These are phyloP conservation scores for Crucihimalaya himalaica DNA, from an alignment of 345 rosid genomes.

Conservation along the genomic window DNA sequence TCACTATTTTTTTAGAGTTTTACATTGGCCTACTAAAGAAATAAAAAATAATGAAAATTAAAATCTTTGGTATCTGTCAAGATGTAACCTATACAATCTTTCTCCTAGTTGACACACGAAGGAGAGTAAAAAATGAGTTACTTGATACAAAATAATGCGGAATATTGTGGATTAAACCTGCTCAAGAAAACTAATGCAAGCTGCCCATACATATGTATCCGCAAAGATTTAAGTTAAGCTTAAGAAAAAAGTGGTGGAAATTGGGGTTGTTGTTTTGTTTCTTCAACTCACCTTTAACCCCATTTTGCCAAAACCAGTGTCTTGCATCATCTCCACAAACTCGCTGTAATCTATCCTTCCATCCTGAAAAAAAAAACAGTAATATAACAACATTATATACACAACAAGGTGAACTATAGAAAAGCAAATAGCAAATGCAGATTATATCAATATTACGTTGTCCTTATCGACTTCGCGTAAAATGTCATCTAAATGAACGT, in stretches of 20 bases:
- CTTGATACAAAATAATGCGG: slow-evolving; percentile 4
- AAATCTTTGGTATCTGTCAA: background rate
- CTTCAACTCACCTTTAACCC: slow-evolving; percentile 34
- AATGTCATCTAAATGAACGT: slow-evolving; percentile 64
- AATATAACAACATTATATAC: background rate
- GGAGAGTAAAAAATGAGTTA: slow-evolving; percentile 17
- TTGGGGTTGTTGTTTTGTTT: background rate
- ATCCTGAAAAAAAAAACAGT: slow-evolving; percentile 49
- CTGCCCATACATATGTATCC: background rate
- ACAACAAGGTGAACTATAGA: background rate
- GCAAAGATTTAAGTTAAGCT: background rate
- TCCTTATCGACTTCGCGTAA: slow-evolving; percentile 82
- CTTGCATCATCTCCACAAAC: slow-evolving; percentile 92
- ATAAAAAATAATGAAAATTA: background rate
- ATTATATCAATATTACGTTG: slow-evolving; percentile 46
- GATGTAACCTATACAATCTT: background rate
- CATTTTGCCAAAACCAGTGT: slow-evolving; percentile 49
- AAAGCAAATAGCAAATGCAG: background rate
- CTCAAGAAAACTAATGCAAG: slow-evolving; percentile 34
- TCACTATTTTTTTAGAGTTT: background rate
- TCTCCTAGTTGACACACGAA: slow-evolving; percentile 22
- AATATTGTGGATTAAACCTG: slow-evolving; percentile 23
- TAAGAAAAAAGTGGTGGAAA: background rate
- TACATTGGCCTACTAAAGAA: slow-evolving; percentile 24
- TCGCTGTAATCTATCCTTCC: slow-evolving; percentile 88